Base-by-base conservation (phyloP, 2,329 filamentous ascomycete genomes). In the Colletotrichum graminicola region DNA sequence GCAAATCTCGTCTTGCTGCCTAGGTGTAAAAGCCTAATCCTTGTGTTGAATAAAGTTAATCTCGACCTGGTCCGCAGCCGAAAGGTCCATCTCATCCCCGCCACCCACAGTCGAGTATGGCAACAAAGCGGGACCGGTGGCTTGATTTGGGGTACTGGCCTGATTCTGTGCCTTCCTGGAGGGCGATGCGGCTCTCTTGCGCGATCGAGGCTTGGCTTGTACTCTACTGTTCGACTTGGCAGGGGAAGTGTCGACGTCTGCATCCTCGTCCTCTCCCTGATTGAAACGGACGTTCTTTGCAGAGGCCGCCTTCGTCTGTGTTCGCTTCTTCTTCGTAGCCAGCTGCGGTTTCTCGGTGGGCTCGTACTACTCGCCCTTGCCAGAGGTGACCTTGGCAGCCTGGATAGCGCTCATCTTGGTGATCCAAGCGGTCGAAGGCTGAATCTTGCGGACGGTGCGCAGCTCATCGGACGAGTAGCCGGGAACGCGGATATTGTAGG, bases 401-500 rank as follows among this genome's bases (percentile, higher is more conserved):
- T 97, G 94, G 21, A 99, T 92, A 32, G 96, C 95, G 77, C 94
- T 95, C 92, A 99, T 97, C 87, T 99, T 99, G 75, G 93, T 92
- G 73, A 96, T 95, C 94, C 96, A 99, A 29, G 91, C 93, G 21
- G 92, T 85, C 26, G 94, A 91, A 2, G 96, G 96, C 79, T 96
- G 93, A 64, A 97, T 92, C 85, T 98, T 98, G 80, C 95, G 92
- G 39, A 98, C 95, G 0, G 94, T 98, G 68, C 96, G 91, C 72
- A 98, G 89, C 82, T 99, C 96, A 78, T 99, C 96, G 4, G 94
- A 93, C 0, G 94, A 94, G 82, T 97, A 98, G 16, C 96, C 96
- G 0, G 96, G 96, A 70, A 99, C 94, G 67, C 93, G 92, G 77
- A 96, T 95, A 81, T 96, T 96, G 86, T 94, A 95, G 73, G 92